Evolutionary conservation across 495 filamentous ascomycete genomes (phyloP), one percentile per base, ranked within the genome.

Genomic region (Penicillium cinerascens): DNA sequence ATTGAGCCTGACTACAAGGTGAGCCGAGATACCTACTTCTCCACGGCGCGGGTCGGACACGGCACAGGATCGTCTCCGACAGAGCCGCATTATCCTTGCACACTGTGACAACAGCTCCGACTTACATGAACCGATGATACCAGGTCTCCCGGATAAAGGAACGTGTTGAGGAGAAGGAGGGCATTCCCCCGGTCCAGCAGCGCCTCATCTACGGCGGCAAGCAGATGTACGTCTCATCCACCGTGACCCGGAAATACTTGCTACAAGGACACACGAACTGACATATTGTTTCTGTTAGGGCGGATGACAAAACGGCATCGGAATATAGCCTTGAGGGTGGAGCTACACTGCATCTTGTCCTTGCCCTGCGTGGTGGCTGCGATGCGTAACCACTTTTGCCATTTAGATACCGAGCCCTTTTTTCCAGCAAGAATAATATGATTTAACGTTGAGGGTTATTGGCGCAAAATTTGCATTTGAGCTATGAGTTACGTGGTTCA

Each of bases 101-200:
- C 22, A 23, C 22, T 6, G 6, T 6, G 2, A 23, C 22, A 23
- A 17, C 25, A 8, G 22, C 41, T 2, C 6, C 15, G 13, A 20
- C 55, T 54, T 15, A 57, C 35, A n/a, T 5, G 20, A 39, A 16
- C 11, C 43, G 16, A 51, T 18, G 39, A 39, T 40, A 27, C 17
- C 54, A 95, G 91, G 89, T 97, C 61, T 86, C 88, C 39, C 82
- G 87, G 58, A 96, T 98, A 78, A 98, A 98, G 78, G 95, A 97
- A 76, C 89, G 89, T 54, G 93, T 98, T 33, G 93, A 98, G 69
- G 93, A 97, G 75, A 96, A 96, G 68, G 95, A 97, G 70, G 93
- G 93, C 22, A 97, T 98, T 66, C 93, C 93, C 25, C 93, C 93
- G 16, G 92, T 95, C 21, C 93, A 98, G 70, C 93, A 98, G 76